Evolutionary conservation across 2,329 filamentous ascomycete species (phyloP), one percentile per base, ranked within the genome.

Genomic region (Ascochyta clinopodiicola): DNA sequence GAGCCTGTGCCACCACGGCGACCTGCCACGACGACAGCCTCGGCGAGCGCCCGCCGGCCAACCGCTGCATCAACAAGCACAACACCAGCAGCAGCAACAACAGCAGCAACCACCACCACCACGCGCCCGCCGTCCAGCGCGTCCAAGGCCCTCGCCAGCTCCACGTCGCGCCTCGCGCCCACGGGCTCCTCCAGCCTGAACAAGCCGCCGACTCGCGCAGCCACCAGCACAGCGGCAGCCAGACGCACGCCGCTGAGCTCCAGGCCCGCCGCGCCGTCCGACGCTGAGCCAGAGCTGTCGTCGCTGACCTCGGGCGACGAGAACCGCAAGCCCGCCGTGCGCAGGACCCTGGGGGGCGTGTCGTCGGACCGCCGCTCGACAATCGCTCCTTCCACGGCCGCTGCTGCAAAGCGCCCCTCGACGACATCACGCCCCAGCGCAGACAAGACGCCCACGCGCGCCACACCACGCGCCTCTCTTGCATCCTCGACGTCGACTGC

Each of bases 221-320:
- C 62, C 7, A 64, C 48, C 19, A 34, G 66, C 13, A 63, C 72
- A 10, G 47, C 62, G 1, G 66, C 62, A 2, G 66, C 62, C 21
- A 55, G 71, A 24, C 62, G 69, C 43, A 57, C 68, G 1, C 61
- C 62, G 5, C 40, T 66, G 52, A 56, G 63, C 2, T 60, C 69
- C 34, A 68, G 63, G 34, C 46, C 65, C 7, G 52, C 63, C 7
- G 52, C 63, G 1, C 61, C 67, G 2, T 68, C 67, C 4, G 71
- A 74, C 56, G 68, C 63, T 2, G 72, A 75, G 57, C 69, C 70
- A 47, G 72, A 74, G 9, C 51, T 72, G 10, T 62, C 70, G 4
- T 72, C 72, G 15, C 55, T 75, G 29, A 72, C 71, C 5, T 74
- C 72, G 4, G 72, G 71, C 1, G 72, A 75, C 37, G 72, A 75